Percentiles rank a stretch among this genome's conserved stretches.
Evolutionary conservation across 1,284 basidiomycete genomes (phyloP).

Genomic region (Apiotrichum sp.): DNA sequence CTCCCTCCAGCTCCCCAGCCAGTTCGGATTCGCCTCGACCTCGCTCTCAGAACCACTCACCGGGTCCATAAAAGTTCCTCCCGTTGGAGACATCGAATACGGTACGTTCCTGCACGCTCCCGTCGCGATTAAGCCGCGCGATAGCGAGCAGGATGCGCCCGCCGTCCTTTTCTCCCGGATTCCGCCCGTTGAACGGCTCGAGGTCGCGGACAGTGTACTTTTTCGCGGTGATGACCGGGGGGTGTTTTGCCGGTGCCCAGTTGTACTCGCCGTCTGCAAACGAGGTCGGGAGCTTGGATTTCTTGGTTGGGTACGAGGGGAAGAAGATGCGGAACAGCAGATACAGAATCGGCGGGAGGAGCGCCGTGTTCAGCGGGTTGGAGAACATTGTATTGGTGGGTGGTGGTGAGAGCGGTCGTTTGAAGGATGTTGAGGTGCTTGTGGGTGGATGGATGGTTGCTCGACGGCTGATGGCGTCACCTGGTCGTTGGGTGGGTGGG

Average conservation of each 20-base stretch:
- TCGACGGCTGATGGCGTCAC: no score
- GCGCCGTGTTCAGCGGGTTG: conserved; percentile 52
- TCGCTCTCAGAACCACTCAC: no score
- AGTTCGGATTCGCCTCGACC: no score
- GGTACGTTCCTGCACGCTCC: conserved; percentile 55
- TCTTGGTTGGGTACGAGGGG: conserved; percentile 49
- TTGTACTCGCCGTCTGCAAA: conserved; percentile 58
- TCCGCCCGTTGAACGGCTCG: conserved; percentile 59
- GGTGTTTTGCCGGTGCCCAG: conserved; percentile 75
- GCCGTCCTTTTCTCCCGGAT: conserved; percentile 48
- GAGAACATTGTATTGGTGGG: no score
- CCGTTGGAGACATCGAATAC: conserved; percentile 90
- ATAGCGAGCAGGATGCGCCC: conserved; percentile 75
- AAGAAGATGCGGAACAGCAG: conserved; percentile 66
- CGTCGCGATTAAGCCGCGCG: conserved; percentile 51
- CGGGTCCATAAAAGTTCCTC: conserved; percentile 84
- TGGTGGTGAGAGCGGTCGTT: background rate
- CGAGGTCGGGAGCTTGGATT: conserved; percentile 16
- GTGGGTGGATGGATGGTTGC: background rate
- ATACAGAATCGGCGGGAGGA: conserved; percentile 73
- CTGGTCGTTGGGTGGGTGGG: no score
- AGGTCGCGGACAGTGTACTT: conserved; percentile 71
- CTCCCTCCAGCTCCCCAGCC: no score
- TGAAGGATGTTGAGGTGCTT: background rate
- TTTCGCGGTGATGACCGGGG: conserved; percentile 66